phyloP scores from a whole-genome alignment of 2,329 filamentous ascomycete genomes.

The Aspergillus jensenii region DNA sequence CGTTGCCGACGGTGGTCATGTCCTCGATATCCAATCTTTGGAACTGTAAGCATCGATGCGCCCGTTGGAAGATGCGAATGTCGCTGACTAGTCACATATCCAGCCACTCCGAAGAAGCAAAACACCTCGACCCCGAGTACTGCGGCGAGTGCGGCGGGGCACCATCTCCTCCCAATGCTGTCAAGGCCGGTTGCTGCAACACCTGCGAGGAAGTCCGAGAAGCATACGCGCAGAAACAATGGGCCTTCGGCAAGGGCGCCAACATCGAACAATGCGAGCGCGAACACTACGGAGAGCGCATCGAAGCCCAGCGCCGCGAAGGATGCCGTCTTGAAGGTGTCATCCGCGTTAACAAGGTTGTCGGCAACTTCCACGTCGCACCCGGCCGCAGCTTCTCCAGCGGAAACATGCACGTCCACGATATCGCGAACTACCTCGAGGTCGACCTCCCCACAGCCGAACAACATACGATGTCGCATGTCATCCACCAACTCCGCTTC shows the following conservation, averaged over 20 bases:
- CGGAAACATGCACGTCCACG: slow-evolving; percentile 96
- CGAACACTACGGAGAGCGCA: slow-evolving; percentile 87
- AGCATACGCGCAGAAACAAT: slow-evolving; percentile 83
- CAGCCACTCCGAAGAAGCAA: slow-evolving; percentile 66
- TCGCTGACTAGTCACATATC: background rate
- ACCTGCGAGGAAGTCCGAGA: slow-evolving; percentile 96
- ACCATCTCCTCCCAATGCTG: slow-evolving; percentile 68
- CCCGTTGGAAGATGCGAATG: background rate
- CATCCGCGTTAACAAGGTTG: slow-evolving; percentile 94
- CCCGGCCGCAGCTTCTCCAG: slow-evolving; percentile 95
- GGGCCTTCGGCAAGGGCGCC: slow-evolving; percentile 92
- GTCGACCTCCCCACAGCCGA: slow-evolving; percentile 57
- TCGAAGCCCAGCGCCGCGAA: slow-evolving; percentile 85
- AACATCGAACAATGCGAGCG: slow-evolving; percentile 92
- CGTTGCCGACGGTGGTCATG: slow-evolving; percentile 69
- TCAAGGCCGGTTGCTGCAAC: slow-evolving; percentile 90
- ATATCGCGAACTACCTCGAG: slow-evolving; percentile 92
- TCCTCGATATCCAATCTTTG: slow-evolving; percentile 69
- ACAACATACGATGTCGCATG: slow-evolving; percentile 84
- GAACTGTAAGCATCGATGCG: slow-evolving; percentile 55
- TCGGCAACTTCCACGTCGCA: slow-evolving; percentile 98
- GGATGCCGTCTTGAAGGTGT: slow-evolving; percentile 92
- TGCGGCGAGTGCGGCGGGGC: slow-evolving; percentile 94
- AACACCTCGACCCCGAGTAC: slow-evolving; percentile 86
- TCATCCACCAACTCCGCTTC: slow-evolving; percentile 85